These are phyloP conservation scores for Lentinula edodes DNA, from an alignment of 768 basidiomycete genomes.

Conservation along the genomic window DNA sequence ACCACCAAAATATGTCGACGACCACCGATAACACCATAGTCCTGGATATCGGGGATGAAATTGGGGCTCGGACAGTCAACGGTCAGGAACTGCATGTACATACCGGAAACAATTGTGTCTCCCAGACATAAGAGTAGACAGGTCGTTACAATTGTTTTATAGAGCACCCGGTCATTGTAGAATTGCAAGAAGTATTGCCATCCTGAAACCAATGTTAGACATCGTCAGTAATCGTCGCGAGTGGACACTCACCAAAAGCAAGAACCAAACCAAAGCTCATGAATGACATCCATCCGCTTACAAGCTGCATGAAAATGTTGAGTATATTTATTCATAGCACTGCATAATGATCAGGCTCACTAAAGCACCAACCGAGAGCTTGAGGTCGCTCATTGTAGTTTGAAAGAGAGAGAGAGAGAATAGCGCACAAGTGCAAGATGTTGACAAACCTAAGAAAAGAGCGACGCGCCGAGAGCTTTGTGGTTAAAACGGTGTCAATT, in stretches of 20 bases:
- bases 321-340: background rate
- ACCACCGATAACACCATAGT: constrained; percentile 1
- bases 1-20: background rate
- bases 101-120: background rate
- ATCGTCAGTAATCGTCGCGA: background rate
- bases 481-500: background rate
- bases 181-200: constrained; percentile 2
- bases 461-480: background rate
- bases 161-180: background rate
- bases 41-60: background rate
- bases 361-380: background rate
- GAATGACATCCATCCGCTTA: constrained; percentile 1
- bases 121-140: background rate
- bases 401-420: background rate
- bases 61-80: background rate
- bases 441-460: background rate
- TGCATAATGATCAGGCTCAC: background rate
- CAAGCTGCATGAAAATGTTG: background rate
- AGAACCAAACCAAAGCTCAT: constrained; percentile 1
- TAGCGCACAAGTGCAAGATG: background rate
- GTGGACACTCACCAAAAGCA: background rate
- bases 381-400: background rate
- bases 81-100: background rate
- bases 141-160: background rate
- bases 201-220: background rate